Evolutionary conservation across 2,329 filamentous ascomycete species (phyloP).

Genomic region (Exophiala calicioides): DNA sequence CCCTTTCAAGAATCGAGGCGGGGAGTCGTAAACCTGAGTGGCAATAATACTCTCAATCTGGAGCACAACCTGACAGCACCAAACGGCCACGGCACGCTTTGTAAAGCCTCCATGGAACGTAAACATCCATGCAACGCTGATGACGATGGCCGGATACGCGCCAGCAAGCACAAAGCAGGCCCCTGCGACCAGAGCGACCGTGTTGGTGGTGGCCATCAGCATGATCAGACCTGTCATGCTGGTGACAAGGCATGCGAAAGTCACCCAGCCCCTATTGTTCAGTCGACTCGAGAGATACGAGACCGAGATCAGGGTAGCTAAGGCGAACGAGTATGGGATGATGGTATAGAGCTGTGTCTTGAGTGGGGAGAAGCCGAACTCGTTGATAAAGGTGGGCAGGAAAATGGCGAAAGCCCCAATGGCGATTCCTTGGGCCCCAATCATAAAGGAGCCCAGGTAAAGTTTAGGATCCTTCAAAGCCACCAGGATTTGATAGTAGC

Average conservation of each 20-base stretch:
- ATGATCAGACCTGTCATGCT: slow-evolving; percentile 9
- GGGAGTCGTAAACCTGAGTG: slow-evolving; percentile 9
- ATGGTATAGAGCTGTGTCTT: slow-evolving; percentile 12
- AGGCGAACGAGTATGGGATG: slow-evolving; percentile 13
- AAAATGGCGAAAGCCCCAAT: slow-evolving; percentile 10
- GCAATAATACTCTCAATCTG: slow-evolving; percentile 9
- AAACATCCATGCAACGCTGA: slow-evolving; percentile 6
- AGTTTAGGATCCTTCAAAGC: slow-evolving; percentile 17
- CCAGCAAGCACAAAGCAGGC: slow-evolving; percentile 12
- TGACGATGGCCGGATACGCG: background rate
- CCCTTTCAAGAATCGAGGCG: slow-evolving; percentile 11
- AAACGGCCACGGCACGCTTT: slow-evolving; percentile 2
- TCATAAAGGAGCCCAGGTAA: slow-evolving; percentile 7
- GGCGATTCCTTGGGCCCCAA: background rate
- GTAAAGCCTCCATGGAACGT: slow-evolving; percentile 11
- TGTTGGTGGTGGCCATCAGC: slow-evolving; percentile 5
- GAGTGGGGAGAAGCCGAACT: slow-evolving; percentile 9
- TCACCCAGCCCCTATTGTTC: background rate
- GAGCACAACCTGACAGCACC: slow-evolving; percentile 5
- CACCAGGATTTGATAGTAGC: slow-evolving; percentile 2
- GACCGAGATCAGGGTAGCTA: background rate
- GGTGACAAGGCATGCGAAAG: background rate
- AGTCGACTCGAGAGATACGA: slow-evolving; percentile 3
- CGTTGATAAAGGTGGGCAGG: slow-evolving; percentile 15
- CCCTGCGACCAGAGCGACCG: slow-evolving; percentile 3